These are phyloP conservation scores for Hymenoscyphus fraxineus DNA, from an alignment of 2,329 filamentous ascomycete species.

Conservation along the genomic window DNA sequence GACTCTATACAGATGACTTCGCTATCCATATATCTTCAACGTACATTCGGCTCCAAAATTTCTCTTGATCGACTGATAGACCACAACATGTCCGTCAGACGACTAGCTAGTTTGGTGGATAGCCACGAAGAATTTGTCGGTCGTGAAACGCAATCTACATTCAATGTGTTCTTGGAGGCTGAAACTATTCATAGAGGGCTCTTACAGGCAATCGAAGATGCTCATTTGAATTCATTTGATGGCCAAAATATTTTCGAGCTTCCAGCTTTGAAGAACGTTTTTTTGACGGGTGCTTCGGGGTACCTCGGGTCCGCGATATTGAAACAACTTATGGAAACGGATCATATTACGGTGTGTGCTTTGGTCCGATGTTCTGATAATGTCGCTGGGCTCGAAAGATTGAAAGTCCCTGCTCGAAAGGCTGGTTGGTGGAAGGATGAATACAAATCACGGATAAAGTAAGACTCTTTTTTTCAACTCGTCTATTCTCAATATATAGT, in stretches of 20 bases:
- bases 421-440: not conserved
- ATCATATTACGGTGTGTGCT: not conserved
- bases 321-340: not conserved
- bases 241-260: not conserved
- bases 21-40: not conserved
- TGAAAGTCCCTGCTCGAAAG: not conserved
- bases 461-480: not conserved
- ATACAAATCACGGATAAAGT: not conserved
- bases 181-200: not conserved
- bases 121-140: not conserved
- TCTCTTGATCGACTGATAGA: not conserved
- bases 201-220: not conserved
- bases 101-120: not conserved
- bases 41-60: not conserved
- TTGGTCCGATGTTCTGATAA: not conserved
- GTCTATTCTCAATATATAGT: no score
- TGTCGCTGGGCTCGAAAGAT: not conserved
- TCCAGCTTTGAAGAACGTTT: not conserved
- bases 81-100: not conserved
- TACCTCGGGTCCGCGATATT: not conserved
- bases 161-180: not conserved
- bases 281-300: not conserved
- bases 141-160: not conserved
- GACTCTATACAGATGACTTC: not conserved
- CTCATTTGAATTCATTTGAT: not conserved